These are phyloP conservation scores for Solanum neorickii DNA, from an alignment of 257 asterid species.

Conservation along the genomic window DNA sequence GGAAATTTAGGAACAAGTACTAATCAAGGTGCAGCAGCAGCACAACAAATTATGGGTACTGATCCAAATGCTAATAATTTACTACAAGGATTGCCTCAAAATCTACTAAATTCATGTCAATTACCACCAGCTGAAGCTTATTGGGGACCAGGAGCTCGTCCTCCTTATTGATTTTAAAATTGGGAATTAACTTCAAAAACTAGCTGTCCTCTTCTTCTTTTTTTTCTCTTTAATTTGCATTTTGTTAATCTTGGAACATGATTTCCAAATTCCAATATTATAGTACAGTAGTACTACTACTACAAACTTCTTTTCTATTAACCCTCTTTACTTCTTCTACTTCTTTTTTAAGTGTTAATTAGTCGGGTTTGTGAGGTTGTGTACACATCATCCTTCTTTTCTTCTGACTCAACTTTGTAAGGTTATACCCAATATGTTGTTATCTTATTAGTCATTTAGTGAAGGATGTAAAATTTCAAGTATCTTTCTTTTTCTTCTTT, in stretches of 20 bases:
- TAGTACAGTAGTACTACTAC: background rate
- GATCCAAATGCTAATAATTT: background rate
- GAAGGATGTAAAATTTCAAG: conserved; percentile 25
- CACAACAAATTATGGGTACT: conserved; percentile 1
- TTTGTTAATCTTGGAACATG: conserved; percentile 1
- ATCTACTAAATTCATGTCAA: conserved; percentile 59
- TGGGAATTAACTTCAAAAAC: background rate
- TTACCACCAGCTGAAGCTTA: conserved; percentile 65
- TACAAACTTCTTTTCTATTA: background rate
- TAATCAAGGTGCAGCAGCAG: background rate
- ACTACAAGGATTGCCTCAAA: conserved; percentile 30
- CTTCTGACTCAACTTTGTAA: background rate
- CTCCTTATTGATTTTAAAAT: conserved; percentile 34
- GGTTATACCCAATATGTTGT: background rate
- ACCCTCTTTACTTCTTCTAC: conserved; percentile 3
- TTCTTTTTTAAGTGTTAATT: background rate
- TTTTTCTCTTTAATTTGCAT: background rate
- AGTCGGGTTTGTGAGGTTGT: background rate
- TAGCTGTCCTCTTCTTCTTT: background rate
- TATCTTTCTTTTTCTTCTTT: background rate
- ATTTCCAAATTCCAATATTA: background rate
- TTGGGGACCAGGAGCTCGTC: conserved; percentile 58
- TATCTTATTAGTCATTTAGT: background rate
- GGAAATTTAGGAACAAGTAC: background rate
- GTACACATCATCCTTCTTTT: background rate